A percentile compares a stretch with the other conserved stretches of the same genome.
Conservation (phyloP, 208 protist genomes). For the Trypanosoma theileri region DNA sequence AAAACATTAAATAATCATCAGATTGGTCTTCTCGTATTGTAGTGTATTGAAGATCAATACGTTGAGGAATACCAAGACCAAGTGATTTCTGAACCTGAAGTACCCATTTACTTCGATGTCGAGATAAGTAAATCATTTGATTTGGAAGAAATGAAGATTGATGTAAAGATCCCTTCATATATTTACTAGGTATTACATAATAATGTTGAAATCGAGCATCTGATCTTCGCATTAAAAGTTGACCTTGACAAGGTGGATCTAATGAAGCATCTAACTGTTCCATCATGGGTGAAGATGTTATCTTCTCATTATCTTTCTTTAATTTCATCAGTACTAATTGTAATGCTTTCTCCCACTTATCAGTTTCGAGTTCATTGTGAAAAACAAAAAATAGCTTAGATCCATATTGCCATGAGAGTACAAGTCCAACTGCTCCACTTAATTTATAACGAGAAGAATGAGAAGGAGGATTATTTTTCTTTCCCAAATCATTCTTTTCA, state of each 20-base stretch:
- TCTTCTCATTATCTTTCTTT: background rate
- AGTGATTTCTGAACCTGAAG: constrained; percentile 1
- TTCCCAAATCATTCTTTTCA: background rate
- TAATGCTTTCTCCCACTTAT: constrained; percentile 5
- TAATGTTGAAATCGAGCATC: background rate
- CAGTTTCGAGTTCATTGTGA: background rate
- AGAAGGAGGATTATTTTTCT: background rate
- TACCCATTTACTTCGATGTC: background rate
- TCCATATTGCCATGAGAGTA: constrained; percentile 4
- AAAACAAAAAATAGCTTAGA: constrained; percentile 20
- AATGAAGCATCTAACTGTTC: background rate
- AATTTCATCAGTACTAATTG: background rate
- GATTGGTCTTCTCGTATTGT: constrained; percentile 3
- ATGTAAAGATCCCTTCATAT: background rate
- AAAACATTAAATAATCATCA: background rate
- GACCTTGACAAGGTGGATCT: background rate
- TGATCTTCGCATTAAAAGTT: background rate
- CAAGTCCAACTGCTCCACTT: constrained; percentile 15
- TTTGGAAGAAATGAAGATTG: background rate
- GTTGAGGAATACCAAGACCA: background rate
- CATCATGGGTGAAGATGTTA: background rate
- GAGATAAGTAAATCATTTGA: constrained; percentile 20
- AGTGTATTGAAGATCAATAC: constrained; percentile 15
- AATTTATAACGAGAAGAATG: background rate
- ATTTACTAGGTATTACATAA: constrained; percentile 2